Evolutionary conservation across 1,284 basidiomycete genomes (phyloP).

Genomic region (Ganoderma lingzhi): DNA sequence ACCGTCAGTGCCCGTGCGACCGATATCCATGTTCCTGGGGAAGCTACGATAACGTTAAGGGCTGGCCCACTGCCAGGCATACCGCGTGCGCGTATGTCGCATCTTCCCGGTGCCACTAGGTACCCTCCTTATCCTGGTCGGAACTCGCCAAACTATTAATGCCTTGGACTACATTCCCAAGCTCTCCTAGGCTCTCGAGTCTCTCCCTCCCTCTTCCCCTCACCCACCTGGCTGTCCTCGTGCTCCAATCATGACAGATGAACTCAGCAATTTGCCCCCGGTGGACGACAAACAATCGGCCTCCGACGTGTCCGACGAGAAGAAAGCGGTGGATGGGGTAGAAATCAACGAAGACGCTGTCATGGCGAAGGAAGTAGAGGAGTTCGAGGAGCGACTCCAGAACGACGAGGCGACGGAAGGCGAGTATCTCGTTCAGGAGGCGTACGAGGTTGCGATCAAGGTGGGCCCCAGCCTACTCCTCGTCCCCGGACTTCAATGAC

Average conservation of each 20-base stretch:
- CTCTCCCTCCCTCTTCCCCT: neutral
- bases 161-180: neutral
- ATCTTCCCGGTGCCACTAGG: neutral
- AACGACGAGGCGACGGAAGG: slow-evolving; percentile 41
- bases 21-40: neutral
- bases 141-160: neutral
- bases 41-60: slow-evolving; percentile 1
- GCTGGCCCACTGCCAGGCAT: neutral
- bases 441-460: slow-evolving; percentile 48
- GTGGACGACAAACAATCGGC: slow-evolving; percentile 34
- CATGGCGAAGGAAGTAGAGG: slow-evolving; percentile 42
- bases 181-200: neutral
- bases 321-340: slow-evolving; percentile 30
- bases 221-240: neutral
- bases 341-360: slow-evolving; percentile 33
- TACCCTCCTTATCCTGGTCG: neutral
- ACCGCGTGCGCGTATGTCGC: neutral
- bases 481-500: neutral
- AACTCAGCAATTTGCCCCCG: slow-evolving; percentile 22
- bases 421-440: slow-evolving; percentile 45
- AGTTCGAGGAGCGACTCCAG: slow-evolving; percentile 48
- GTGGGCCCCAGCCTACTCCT: slow-evolving; percentile 29
- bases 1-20: neutral
- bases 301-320: slow-evolving; percentile 34
- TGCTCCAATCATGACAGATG: slow-evolving; percentile 29